Base-by-base conservation (phyloP, 169 alveolate species). In the Eimeria acervulina region DNA sequence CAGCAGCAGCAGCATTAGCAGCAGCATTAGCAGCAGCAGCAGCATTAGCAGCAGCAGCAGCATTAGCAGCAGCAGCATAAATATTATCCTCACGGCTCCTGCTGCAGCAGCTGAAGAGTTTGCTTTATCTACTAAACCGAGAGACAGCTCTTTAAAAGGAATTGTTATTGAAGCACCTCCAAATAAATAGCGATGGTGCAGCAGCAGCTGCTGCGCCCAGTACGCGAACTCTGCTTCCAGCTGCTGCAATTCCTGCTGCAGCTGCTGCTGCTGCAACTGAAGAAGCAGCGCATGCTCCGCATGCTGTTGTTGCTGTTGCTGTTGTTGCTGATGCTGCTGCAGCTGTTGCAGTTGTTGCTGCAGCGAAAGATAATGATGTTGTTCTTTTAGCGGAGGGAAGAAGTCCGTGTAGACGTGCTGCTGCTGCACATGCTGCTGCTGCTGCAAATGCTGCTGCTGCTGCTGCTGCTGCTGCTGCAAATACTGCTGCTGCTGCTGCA, bases 91-190 rank as follows among this genome's bases (percentile, higher is more conserved):
- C n/a, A 63, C 74, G 10, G 74, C 74, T 6, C 74, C 76, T 63
- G 31, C 76, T 26, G 76, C 76, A 13, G 23, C 31, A n/a, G 76
- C 76, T 13, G 33, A 63, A 13, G 33, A 63, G 76, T 23, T 13
- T 13, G 31, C 76, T 19, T 10, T n/a, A 63, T 23, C 76, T n/a
- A 23, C 76, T 10, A 10, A 28, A 63, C n/a, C 38, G 21, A n/a
- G 26, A 12, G 52, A 40, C 84, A 72, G 21, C 84, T 31, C 89
- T 19, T 36, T 78, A 28, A 78, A 78, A 40, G 88, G 88, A 78
- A 78, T 78, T 7, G 88, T 78, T 28, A 78, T 61, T 7, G 88
- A 78, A 19, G 88, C 88, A 21, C 88, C 88, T n/a, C 88, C 88
- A 31, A 78, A 28, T 5, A 78, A 55, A 10, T 7, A 26, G 33